Conservation (phyloP, 371 early-diverging fungal species). For the Lichtheimia ramosa region DNA sequence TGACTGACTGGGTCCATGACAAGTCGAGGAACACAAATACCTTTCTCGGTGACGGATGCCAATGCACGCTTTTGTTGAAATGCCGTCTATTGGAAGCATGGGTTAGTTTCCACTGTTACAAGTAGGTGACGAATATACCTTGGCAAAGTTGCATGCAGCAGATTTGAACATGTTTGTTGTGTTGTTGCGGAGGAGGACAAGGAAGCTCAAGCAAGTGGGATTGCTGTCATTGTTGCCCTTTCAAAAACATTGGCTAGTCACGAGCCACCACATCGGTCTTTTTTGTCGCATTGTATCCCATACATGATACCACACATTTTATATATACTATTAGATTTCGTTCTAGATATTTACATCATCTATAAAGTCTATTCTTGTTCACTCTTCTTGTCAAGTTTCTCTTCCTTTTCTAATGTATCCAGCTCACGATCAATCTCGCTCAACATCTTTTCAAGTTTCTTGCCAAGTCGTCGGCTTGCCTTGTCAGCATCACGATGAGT, state of each 20-base stretch:
- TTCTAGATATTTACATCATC: too few species aligned
- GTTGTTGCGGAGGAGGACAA: too few species aligned
- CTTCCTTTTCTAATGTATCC: constrained; percentile 48
- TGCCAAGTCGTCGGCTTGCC: constrained; percentile 54
- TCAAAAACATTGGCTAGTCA: too few species aligned
- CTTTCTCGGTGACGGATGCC: neutral
- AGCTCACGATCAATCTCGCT: constrained; percentile 70
- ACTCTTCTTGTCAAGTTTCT: constrained; percentile 3
- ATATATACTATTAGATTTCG: too few species aligned
- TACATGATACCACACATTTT: too few species aligned
- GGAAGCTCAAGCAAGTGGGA: too few species aligned
- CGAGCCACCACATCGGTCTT: too few species aligned
- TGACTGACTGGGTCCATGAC: neutral
- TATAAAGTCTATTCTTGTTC: neutral
- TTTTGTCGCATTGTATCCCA: too few species aligned
- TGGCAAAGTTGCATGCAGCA: neutral
- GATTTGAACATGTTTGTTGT: neutral
- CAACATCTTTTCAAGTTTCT: constrained; percentile 66
- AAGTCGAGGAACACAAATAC: too few species aligned
- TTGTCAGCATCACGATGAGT: constrained; percentile 57
- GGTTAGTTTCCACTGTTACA: neutral
- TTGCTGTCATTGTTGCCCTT: too few species aligned
- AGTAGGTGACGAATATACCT: neutral
- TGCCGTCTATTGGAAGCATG: neutral
- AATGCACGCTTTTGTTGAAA: neutral